A percentile compares a stretch with the other conserved stretches of the same genome.
Evolutionary conservation across 148 eudicot genomes (phyloP).

Genomic region (Silene latifolia): DNA sequence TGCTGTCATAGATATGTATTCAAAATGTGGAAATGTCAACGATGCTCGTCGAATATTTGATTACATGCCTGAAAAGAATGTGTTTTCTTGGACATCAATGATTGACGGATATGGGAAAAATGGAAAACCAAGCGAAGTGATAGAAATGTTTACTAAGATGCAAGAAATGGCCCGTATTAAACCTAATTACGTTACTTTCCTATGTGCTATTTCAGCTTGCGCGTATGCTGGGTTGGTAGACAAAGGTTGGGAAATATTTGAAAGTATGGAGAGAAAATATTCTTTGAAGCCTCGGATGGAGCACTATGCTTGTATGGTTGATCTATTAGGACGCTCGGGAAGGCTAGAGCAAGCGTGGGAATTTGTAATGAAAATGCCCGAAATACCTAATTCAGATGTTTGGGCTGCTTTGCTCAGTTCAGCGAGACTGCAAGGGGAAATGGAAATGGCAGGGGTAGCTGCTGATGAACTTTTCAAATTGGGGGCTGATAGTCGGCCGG

Average conservation of each 20-base stretch:
- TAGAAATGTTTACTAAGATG: conserved; percentile 57
- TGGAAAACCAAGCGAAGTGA: conserved; percentile 65
- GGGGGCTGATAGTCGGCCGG: conserved; percentile 49
- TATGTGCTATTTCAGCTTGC: conserved; percentile 83
- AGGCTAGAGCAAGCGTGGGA: conserved; percentile 59
- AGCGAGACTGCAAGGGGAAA: conserved; percentile 69
- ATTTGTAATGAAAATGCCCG: conserved; percentile 65
- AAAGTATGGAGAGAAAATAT: conserved; percentile 66
- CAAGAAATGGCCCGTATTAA: conserved; percentile 22
- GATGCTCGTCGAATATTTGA: conserved; percentile 70
- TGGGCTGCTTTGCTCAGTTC: conserved; percentile 92
- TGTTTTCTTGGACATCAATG: conserved; percentile 94
- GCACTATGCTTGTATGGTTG: conserved; percentile 94
- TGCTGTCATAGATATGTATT: conserved; percentile 88
- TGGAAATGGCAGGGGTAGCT: conserved; percentile 66
- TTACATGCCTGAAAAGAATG: conserved; percentile 61
- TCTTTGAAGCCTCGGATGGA: conserved; percentile 80
- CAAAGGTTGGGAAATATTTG: conserved; percentile 63
- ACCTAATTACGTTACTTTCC: conserved; percentile 75
- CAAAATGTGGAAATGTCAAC: conserved; percentile 69
- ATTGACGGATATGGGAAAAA: conserved; percentile 93
- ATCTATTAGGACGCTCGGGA: conserved; percentile 79
- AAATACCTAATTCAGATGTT: conserved; percentile 77
- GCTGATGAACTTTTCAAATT: conserved; percentile 65
- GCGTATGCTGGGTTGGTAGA: conserved; percentile 69